Evolutionary conservation across 2,329 filamentous ascomycete genomes (phyloP), one percentile per base, ranked within the genome.

Genomic region (Intubia oerlemansii): DNA sequence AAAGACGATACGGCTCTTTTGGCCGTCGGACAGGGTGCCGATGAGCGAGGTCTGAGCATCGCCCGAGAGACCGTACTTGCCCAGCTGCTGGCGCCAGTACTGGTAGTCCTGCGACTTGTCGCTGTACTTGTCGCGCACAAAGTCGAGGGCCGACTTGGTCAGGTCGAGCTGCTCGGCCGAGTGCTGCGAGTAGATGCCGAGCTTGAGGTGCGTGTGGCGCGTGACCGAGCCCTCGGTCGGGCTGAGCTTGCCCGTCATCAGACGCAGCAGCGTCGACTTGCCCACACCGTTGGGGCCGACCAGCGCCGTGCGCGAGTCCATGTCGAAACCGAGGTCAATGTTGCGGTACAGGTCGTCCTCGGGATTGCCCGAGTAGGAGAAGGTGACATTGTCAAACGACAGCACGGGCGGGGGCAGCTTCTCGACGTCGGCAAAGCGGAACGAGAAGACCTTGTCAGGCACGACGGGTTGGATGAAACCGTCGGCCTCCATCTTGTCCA

Each of bases 401-500:
- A 98, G 59, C 25, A 98, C 88, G 22, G 88, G 88, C 30, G 88
- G 90, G 10, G 88, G 88, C n/a, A 98, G 74, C 66, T 98, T 98
- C 51, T 98, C 88, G 30, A 95, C 88, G 46, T 95, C 84, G 41
- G 88, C 88, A 53, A 98, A 98, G 46, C 85, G 75, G 75, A 98
- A 98, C 33, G 75, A 85, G 60, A 98, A 98, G 47, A 92, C 76
- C 36, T 71, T 68, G 56, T 98, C 88, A 38, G 68, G 56, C 32
- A 64, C 55, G 37, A 98, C 82, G 32, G 81, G 79, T 56, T 98
- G 76, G 49, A 98, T 95, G 55, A 95, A 88, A 41, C 88, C 88
- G 46, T 98, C 88, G 43, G 90, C 88, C 66, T 95, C 85, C 88
- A 98, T 98, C 74, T 98, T 98, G 68, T 98, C 88, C 41, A 95